A percentile compares a stretch with the other conserved stretches of the same genome.
These are phyloP conservation scores for Coemansia sp. DNA, from an alignment of 192 early-diverging fungal species.

Conservation along the genomic window DNA sequence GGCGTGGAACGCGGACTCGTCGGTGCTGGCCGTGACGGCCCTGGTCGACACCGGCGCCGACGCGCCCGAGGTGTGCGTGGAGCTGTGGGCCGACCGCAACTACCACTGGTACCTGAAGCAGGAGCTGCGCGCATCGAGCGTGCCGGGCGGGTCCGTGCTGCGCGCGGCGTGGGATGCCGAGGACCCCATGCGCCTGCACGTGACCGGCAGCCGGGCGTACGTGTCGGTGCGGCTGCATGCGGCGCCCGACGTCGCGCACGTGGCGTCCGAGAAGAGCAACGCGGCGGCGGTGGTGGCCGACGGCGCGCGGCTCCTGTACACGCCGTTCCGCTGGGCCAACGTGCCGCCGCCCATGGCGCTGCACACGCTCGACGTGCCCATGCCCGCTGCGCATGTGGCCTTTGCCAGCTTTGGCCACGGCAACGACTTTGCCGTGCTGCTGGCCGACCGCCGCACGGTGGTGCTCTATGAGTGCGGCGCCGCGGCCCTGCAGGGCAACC, in stretches of 20 bases:
- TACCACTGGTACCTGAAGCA: conserved; percentile 98
- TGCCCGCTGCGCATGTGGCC: conserved; percentile 56
- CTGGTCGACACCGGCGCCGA: conserved; percentile 18
- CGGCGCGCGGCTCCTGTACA: conserved; percentile 55
- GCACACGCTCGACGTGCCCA: conserved; percentile 10
- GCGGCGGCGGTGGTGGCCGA: conserved; percentile 75
- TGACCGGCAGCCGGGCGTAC: conserved; percentile 42
- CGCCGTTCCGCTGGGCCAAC: conserved; percentile 64
- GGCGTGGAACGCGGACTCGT: conserved; percentile 87
- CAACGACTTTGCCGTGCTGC: conserved; percentile 71
- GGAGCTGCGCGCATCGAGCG: conserved; percentile 58
- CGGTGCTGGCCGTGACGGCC: conserved; percentile 74
- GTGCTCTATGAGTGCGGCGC: conserved; percentile 22
- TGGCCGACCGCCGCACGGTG: conserved; percentile 55
- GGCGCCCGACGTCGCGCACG: conserved; percentile 17
- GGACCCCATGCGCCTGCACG: conserved; percentile 60
- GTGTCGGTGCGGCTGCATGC: conserved; percentile 16
- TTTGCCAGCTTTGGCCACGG: conserved; percentile 63
- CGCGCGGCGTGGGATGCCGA: conserved; percentile 76
- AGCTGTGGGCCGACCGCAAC: conserved; percentile 92
- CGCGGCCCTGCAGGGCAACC: conserved; percentile 21
- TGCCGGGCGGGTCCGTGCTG: conserved; percentile 1
- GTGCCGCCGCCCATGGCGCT: conserved; percentile 94
- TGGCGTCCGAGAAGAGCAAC: conserved; percentile 21
- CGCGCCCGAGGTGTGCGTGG: conserved; percentile 53